A percentile compares a stretch with the other conserved stretches of the same genome.
Evolutionary conservation across 2,329 filamentous ascomycete genomes (phyloP).

Genomic region (Paraphoma chrysanthemicola): DNA sequence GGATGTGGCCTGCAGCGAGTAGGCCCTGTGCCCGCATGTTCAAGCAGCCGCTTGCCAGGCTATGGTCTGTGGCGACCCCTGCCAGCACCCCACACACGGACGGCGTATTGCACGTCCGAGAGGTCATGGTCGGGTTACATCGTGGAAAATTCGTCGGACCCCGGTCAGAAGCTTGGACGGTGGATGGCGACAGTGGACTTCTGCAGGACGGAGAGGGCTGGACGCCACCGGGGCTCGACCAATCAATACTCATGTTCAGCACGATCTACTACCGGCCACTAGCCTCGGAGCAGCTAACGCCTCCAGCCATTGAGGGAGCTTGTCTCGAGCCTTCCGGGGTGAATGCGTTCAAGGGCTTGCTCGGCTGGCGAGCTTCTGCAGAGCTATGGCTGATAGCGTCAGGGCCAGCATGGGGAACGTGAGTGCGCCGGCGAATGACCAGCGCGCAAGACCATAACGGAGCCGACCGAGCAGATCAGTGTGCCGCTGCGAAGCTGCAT

Average conservation of each 20-base stretch:
- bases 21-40: conserved; percentile 44
- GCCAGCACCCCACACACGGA: conserved; percentile 42
- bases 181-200: conserved; percentile 34
- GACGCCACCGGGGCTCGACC: conserved; percentile 36
- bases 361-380: conserved; percentile 32
- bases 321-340: conserved; percentile 20
- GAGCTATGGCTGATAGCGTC: conserved; percentile 39
- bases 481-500: conserved; percentile 39
- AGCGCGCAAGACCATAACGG: conserved; percentile 24
- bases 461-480: conserved; percentile 43
- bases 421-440: conserved; percentile 29
- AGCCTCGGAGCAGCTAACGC: conserved; percentile 40
- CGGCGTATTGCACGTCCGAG: conserved; percentile 41
- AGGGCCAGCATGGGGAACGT: conserved; percentile 25
- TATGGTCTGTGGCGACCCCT: conserved; percentile 43
- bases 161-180: conserved; percentile 29
- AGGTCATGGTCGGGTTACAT: conserved; percentile 47
- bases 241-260: conserved; percentile 27
- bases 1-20: conserved; percentile 39
- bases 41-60: conserved; percentile 40
- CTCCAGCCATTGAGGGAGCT: conserved; percentile 36
- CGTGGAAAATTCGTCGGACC: conserved; percentile 33
- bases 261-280: conserved; percentile 45
- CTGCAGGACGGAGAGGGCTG: conserved; percentile 46
- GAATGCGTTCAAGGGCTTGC: conserved; percentile 29